Evolutionary conservation across 2,329 filamentous ascomycete genomes (phyloP), one percentile per base, ranked within the genome.

Genomic region (Penicillium brevicompactum): DNA sequence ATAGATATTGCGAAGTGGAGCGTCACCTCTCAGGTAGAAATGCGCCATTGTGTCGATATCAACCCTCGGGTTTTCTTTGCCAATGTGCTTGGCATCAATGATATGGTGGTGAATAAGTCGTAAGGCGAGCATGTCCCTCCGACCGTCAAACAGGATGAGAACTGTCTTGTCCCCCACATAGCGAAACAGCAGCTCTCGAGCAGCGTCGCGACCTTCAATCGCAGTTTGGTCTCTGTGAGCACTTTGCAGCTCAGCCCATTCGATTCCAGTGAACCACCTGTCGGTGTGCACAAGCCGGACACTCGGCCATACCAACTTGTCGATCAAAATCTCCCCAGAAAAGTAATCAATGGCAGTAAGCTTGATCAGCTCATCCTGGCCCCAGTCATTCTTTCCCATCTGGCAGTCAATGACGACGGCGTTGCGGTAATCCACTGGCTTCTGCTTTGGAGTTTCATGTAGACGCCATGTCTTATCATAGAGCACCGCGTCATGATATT

Each of bases 321-420:
- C 78, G 30, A 85, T 64, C 1, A 85, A 74, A 10, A 79, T 62
- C 13, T 75, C 63, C 3, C 76, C 73, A 0, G 78, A 76, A 62
- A 83, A 82, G 61, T 80, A 82, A 63, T 84, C 82, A 24, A 85
- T 63, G 2, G 78, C 63, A 0, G 78, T 79, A 1, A 85, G 41
- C 3, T 82, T 80, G 54, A 85, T 82, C 7, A 85, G 68, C 57
- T 84, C 81, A 0, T 69, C 66, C 9, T 84, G 80, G 6, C 78
- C 76, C 5, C 68, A 69, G 8, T 62, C 59, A 1, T 78, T 70
- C 0, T 71, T 75, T 14, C 82, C 64, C 80, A 84, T 84, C 59
- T 85, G 82, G 58, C 82, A 84, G 57, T 84, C 82, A 3, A 85
- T 68, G 0, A 77, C 80, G 3, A 84, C 75, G 2, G 67, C 70